Percentiles rank a stretch among this genome's conserved stretches.
phyloP scores from a whole-genome alignment of 1,284 basidiomycete species.

The Paramarasmius palmivorus region DNA sequence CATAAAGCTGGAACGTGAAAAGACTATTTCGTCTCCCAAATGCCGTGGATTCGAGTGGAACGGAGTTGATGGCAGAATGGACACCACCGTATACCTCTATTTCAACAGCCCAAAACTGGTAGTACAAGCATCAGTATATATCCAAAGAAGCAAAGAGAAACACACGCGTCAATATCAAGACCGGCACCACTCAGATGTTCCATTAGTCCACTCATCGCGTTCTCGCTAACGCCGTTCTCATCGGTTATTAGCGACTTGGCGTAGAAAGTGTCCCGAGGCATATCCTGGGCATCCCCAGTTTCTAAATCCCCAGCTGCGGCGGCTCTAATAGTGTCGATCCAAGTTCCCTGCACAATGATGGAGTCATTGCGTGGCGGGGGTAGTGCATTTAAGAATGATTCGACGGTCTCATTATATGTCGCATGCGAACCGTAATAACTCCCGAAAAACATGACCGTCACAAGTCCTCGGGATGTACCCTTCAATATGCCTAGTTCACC shows the following conservation, averaged over 20 bases:
- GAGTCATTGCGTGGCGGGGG: neutral
- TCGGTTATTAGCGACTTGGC: no score
- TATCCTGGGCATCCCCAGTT: no score
- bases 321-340: no score
- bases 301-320: no score
- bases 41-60: no score
- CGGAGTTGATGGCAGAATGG: no score
- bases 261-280: no score
- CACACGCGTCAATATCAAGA: no score
- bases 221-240: conserved; percentile 26
- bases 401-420: conserved; percentile 24
- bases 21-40: no score
- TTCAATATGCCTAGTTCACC: conserved; percentile 32
- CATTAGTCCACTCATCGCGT: conserved; percentile 32
- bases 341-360: no score
- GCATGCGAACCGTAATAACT: conserved; percentile 15
- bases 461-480: conserved; percentile 28
- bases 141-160: neutral
- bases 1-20: no score
- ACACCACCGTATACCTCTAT: no score
- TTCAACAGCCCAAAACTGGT: conserved; percentile 40
- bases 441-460: conserved; percentile 17
- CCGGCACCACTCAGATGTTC: conserved; percentile 34
- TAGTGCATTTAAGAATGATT: conserved; percentile 24
- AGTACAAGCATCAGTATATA: neutral